Evolutionary conservation across 169 alveolate species (phyloP).

Genomic region (Perkinsus olseni): DNA sequence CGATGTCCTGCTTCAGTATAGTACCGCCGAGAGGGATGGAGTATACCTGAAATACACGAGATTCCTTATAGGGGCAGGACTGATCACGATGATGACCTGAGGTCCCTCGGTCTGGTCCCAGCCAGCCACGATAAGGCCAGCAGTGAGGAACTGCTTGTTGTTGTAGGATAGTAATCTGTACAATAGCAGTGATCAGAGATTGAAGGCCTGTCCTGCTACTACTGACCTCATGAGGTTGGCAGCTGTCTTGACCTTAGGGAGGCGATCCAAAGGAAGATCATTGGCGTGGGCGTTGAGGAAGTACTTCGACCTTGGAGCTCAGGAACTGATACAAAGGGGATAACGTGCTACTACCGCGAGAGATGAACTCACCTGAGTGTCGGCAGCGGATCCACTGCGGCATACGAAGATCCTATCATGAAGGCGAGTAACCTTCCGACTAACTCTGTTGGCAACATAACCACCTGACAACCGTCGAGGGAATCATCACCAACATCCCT

Average conservation of each 20-base stretch:
- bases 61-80: too few relatives aligned
- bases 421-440: conserved; percentile 45
- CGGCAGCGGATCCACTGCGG: conserved; percentile 52
- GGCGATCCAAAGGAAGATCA: background rate
- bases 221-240: conserved; percentile 21
- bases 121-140: conserved; percentile 47
- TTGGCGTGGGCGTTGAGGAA: background rate
- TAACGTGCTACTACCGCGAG: background rate
- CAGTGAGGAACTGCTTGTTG: conserved; percentile 23
- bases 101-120: conserved; percentile 47
- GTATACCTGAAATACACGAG: too few relatives aligned
- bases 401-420: conserved; percentile 40
- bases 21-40: conserved; percentile 47
- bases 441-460: conserved; percentile 37
- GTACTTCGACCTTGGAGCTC: background rate
- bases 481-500: background rate
- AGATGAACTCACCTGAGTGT: conserved; percentile 35
- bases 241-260: conserved; percentile 31
- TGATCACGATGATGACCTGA: conserved; percentile 37
- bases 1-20: conserved; percentile 32
- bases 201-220: too few relatives aligned
- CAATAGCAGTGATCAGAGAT: too few relatives aligned
- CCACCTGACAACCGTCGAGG: background rate
- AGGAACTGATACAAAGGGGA: background rate
- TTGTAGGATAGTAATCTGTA: conserved; percentile 20